Conservation (phyloP, 768 basidiomycete genomes). For the Tylopilus sp. region DNA sequence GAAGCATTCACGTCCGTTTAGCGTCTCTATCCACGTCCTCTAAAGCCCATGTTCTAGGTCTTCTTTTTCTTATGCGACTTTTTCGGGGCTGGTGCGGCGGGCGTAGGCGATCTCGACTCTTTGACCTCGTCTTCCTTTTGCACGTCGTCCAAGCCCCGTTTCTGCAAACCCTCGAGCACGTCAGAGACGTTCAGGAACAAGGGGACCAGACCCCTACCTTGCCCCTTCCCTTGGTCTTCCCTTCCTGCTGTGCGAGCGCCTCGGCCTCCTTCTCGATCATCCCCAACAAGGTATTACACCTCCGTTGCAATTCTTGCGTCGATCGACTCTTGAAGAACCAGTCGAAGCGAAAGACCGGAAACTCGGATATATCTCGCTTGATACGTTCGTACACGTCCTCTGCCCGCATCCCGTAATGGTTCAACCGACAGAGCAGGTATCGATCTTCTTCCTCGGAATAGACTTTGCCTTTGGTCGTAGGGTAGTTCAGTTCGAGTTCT, state of each 20-base stretch:
- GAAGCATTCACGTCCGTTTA: too few relatives aligned
- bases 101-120: constrained; percentile 58
- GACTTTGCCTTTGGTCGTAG: constrained; percentile 93
- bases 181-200: background rate
- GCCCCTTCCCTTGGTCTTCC: constrained; percentile 59
- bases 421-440: constrained; percentile 86
- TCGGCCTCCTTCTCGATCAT: constrained; percentile 93
- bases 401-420: constrained; percentile 84
- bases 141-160: constrained; percentile 71
- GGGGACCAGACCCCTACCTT: constrained; percentile 46
- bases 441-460: constrained; percentile 97
- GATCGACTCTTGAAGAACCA: constrained; percentile 98
- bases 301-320: constrained; percentile 80
- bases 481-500: constrained; percentile 93
- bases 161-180: constrained; percentile 39
- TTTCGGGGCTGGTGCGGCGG: background rate
- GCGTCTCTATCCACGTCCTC: too few relatives aligned
- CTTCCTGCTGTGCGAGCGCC: constrained; percentile 62
- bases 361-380: constrained; percentile 95
- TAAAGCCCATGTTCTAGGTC: too few relatives aligned
- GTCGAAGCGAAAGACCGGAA: constrained; percentile 95
- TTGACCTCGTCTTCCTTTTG: constrained; percentile 43
- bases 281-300: constrained; percentile 81
- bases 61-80: too few relatives aligned
- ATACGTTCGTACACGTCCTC: constrained; percentile 94